Percentiles rank a stretch among this genome's conserved stretches.
phyloP scores from a whole-genome alignment of 805 yeast genomes.

The Saccharomycopsis microspora region DNA sequence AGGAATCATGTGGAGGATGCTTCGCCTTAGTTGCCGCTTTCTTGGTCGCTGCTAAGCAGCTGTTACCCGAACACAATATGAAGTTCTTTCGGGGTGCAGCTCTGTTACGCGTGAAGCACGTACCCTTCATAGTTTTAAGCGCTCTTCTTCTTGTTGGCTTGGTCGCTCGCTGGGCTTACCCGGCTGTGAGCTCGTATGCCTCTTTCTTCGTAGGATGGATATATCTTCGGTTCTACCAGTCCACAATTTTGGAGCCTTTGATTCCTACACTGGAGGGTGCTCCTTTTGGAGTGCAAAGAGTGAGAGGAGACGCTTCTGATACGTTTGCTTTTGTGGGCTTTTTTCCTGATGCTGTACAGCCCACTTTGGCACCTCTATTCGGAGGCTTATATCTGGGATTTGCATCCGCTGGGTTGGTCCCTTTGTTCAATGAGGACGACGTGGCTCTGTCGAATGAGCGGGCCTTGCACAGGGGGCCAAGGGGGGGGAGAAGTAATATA shows the following conservation, averaged over 20 bases:
- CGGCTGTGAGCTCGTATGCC: conserved; percentile 13
- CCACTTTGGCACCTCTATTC: conserved; percentile 40
- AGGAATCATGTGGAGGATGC: conserved; percentile 37
- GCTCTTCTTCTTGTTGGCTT: conserved; percentile 22
- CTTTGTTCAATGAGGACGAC: conserved; percentile 56
- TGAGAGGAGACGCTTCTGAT: conserved; percentile 82
- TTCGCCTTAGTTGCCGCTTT: conserved; percentile 46
- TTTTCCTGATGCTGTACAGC: conserved; percentile 59
- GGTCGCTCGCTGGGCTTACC: conserved; percentile 13
- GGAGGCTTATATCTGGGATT: conserved; percentile 28
- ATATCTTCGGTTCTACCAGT: conserved; percentile 70
- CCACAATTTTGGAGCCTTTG: conserved; percentile 40
- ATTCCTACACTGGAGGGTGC: conserved; percentile 32
- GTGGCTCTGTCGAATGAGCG: conserved; percentile 66
- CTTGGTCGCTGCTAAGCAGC: conserved; percentile 53
- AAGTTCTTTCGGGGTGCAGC: conserved; percentile 34
- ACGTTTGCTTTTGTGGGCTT: conserved; percentile 75
- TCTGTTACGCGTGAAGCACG: conserved; percentile 47
- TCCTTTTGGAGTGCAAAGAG: conserved; percentile 21
- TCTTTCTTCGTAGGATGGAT: conserved; percentile 63
- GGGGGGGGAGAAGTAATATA: conserved; percentile 27
- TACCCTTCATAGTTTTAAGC: conserved; percentile 38
- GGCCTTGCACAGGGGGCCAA: conserved; percentile 44
- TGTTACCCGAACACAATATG: conserved; percentile 50
- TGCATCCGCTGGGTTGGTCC: conserved; percentile 35